phyloP scores from a whole-genome alignment of 768 basidiomycete genomes.

The Lentinula lateritia region DNA sequence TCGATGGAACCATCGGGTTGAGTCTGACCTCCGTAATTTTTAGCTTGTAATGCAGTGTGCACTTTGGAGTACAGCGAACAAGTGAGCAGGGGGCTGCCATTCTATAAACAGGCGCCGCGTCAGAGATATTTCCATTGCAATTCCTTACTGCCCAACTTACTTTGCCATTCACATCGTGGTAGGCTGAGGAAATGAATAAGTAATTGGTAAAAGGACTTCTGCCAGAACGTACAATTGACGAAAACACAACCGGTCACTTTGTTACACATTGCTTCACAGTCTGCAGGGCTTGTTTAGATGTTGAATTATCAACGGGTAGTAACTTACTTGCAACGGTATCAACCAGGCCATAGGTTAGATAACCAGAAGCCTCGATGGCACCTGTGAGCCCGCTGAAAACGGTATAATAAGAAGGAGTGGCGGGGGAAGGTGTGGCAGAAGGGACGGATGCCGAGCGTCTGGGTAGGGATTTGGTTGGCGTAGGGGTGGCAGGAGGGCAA shows the following conservation, averaged over 20 bases:
- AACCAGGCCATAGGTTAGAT: slow-evolving; percentile 29
- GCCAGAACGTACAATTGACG: slow-evolving; percentile 27
- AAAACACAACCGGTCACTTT: slow-evolving; percentile 25
- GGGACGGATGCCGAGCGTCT: neutral
- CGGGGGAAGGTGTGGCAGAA: slow-evolving; percentile 14
- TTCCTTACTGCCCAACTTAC: too few relatives aligned
- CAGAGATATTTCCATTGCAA: too few relatives aligned
- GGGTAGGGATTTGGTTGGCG: neutral
- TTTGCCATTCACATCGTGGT: slow-evolving; percentile 32
- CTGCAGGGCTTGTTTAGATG: slow-evolving; percentile 9
- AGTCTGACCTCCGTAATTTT: slow-evolving; percentile 36
- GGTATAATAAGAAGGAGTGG: slow-evolving; percentile 19
- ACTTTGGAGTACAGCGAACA: slow-evolving; percentile 29
- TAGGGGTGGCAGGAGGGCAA: slow-evolving; percentile 9
- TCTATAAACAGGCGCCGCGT: too few relatives aligned
- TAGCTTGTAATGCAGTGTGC: slow-evolving; percentile 28
- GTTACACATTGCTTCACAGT: slow-evolving; percentile 28
- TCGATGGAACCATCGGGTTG: slow-evolving; percentile 36
- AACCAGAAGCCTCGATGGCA: slow-evolving; percentile 25
- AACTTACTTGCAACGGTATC: slow-evolving; percentile 24
- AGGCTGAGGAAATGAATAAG: slow-evolving; percentile 14
- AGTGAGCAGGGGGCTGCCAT: slow-evolving; percentile 28
- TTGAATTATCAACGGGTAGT: too few relatives aligned
- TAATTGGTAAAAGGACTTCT: too few relatives aligned
- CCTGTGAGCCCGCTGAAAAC: slow-evolving; percentile 23